Evolutionary conservation across 2,329 filamentous ascomycete genomes (phyloP).

Genomic region (Sporothrix euskadiensis): DNA sequence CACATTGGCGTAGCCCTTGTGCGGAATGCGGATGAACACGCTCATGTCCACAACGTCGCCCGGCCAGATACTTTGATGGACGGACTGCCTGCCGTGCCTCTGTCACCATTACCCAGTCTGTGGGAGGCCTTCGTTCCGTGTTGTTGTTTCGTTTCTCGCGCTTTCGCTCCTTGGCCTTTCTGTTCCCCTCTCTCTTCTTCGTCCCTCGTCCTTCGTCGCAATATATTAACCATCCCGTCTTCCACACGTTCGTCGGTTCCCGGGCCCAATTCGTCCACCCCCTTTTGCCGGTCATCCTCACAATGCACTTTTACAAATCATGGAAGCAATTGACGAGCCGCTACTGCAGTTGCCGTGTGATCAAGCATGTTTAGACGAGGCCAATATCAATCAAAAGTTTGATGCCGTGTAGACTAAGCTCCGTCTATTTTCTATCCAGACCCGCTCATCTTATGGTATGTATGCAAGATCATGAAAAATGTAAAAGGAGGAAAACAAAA

Average conservation of each 20-base stretch:
- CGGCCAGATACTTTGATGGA: slow-evolving; percentile 26
- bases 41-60: slow-evolving; percentile 48
- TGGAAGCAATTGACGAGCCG: not conserved
- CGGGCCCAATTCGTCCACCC: not conserved
- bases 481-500: not conserved
- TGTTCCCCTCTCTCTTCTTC: not conserved
- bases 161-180: not conserved
- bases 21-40: slow-evolving; percentile 49
- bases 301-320: slow-evolving; percentile 8
- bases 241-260: not conserved
- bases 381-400: not conserved
- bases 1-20: slow-evolving; percentile 51
- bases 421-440: not conserved
- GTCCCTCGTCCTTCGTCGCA: not conserved
- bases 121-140: not conserved
- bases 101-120: not conserved
- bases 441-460: not conserved
- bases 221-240: not conserved
- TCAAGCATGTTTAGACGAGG: not conserved
- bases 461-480: not conserved
- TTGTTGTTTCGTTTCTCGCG: slow-evolving; percentile 11
- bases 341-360: not conserved
- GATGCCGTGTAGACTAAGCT: not conserved
- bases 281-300: slow-evolving; percentile 15
- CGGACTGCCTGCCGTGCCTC: not conserved